phyloP scores from a whole-genome alignment of 208 protist species.

The Acanthamoeba sp. region DNA sequence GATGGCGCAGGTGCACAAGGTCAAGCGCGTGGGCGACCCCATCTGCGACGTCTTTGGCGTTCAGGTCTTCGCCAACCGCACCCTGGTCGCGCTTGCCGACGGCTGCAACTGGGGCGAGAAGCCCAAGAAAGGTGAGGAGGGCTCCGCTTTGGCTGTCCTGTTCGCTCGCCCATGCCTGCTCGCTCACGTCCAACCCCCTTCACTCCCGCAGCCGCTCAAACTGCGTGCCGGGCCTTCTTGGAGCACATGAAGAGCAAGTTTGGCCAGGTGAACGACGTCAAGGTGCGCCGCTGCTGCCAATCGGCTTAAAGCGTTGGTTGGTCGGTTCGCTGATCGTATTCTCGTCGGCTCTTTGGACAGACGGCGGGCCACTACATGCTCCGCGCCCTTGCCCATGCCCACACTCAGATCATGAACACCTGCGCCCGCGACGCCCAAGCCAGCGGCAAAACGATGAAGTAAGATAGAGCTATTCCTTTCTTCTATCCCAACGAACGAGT shows the following conservation, averaged over 20 bases:
- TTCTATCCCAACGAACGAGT: too few relatives aligned
- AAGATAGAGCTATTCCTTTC: background rate
- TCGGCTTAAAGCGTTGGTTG: background rate
- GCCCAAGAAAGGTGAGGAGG: slow-evolving; percentile 63
- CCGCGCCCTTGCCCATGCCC: slow-evolving; percentile 17
- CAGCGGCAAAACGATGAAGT: slow-evolving; percentile 47
- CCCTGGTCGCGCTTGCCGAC: slow-evolving; percentile 77
- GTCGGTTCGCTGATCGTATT: background rate
- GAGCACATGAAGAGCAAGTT: slow-evolving; percentile 72
- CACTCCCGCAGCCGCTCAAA: background rate
- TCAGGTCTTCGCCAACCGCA: slow-evolving; percentile 77
- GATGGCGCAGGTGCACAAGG: background rate
- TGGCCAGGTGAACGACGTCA: slow-evolving; percentile 27
- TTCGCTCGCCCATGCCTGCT: background rate
- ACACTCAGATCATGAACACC: slow-evolving; percentile 58
- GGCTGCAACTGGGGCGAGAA: slow-evolving; percentile 85
- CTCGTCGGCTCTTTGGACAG: background rate
- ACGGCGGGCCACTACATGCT: slow-evolving; percentile 66
- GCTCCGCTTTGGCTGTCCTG: background rate
- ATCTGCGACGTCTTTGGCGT: slow-evolving; percentile 81
- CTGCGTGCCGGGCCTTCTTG: slow-evolving; percentile 16
- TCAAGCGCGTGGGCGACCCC: slow-evolving; percentile 79
- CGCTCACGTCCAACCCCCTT: background rate
- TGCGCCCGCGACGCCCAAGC: slow-evolving; percentile 28
- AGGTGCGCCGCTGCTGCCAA: background rate